Evolutionary conservation across 495 filamentous ascomycete genomes (phyloP), one percentile per base, ranked within the genome.

Genomic region (Penicillium salamii): DNA sequence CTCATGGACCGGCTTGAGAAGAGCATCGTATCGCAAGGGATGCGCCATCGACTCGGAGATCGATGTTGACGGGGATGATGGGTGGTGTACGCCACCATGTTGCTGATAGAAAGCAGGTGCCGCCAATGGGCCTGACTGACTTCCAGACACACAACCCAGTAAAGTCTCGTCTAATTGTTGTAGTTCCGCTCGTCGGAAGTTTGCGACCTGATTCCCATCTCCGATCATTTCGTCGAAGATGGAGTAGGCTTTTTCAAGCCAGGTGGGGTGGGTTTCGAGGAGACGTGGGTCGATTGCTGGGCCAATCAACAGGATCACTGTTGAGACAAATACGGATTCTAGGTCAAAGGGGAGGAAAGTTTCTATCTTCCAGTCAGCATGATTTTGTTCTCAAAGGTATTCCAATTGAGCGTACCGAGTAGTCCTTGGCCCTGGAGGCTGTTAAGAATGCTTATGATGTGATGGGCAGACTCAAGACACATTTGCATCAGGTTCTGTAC

Each of bases 281-380:
- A 68, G 55, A 8, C 52, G 45, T 3, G 50, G 44, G 38, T 74
- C 68, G 33, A 70, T 67, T 19, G 65, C 61, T 8, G 61, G 59
- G 3, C 59, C 59, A 14, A 72, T 55, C 9, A 69, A 54, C 11
- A 74, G 66, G 41, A 70, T 63, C 2, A 71, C 57, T 5, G 62
- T 63, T 31, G 69, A 72, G 17, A 68, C 61, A 33, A 68, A 75
- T 11, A 66, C 57, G 28, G 70, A 65, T 42, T 75, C 72, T 20
- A 72, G 66, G 50, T 75, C 70, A 36, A 75, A 75, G 7, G 70
- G 64, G 21, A 75, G 66, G 46, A 75, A 75, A 3, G 64, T 72
- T 58, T 75, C 72, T 75, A 40, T 12, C 23, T 26, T 38, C 21
- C 18, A 7, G 18, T 50, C 18, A 29, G 21, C 20, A 21, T n/a